Percentiles rank a stretch among this genome's conserved stretches.
These are phyloP conservation scores for Trichoderma citrinoviride DNA, from an alignment of 2,329 filamentous ascomycete genomes.

Conservation along the genomic window DNA sequence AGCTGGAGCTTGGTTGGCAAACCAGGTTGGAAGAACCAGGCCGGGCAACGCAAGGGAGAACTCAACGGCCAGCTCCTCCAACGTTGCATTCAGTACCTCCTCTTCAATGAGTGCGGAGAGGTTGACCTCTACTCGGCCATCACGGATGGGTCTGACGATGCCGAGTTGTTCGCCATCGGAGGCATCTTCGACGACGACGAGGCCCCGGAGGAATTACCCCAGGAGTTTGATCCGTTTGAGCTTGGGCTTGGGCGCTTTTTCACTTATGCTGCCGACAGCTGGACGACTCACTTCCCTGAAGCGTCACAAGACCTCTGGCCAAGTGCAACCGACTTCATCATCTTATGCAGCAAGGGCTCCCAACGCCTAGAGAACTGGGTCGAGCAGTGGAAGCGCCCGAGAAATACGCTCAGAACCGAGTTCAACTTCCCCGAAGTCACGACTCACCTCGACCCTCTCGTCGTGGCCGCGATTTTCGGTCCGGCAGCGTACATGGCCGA, in stretches of 20 bases:
- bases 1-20: conserved; percentile 1
- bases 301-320: neutral
- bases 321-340: neutral
- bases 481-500: neutral
- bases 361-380: conserved; percentile 16
- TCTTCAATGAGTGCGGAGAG: conserved; percentile 3
- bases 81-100: conserved; percentile 16
- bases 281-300: conserved; percentile 1
- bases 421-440: neutral
- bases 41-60: neutral
- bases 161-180: neutral
- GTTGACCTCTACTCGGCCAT: conserved; percentile 1
- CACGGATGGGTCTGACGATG: neutral
- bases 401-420: neutral
- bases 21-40: neutral
- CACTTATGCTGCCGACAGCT: conserved; percentile 11
- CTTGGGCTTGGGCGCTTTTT: conserved; percentile 12
- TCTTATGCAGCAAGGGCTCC: conserved; percentile 1
- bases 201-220: neutral
- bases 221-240: neutral
- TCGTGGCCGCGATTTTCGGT: neutral
- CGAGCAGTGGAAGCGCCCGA: conserved; percentile 12
- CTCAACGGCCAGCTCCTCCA: conserved; percentile 5
- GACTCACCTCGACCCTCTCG: neutral
- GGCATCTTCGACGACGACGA: neutral